phyloP scores from a whole-genome alignment of 805 yeast species.

The Ogataea neopini region DNA sequence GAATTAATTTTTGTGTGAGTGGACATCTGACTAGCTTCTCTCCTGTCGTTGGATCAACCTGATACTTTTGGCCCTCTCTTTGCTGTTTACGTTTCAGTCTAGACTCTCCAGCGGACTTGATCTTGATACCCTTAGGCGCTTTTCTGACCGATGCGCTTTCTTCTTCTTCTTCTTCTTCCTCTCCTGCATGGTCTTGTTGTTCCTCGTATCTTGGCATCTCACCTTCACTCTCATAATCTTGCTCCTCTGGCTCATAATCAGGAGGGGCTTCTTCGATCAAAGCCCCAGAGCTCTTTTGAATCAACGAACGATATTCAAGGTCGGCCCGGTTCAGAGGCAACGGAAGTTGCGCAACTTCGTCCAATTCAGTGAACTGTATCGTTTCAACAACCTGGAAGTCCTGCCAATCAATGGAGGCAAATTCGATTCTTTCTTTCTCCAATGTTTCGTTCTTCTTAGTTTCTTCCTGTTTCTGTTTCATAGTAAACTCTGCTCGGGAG shows the following conservation, averaged over 20 bases:
- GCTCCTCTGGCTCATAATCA: conserved; percentile 30
- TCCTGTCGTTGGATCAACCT: conserved; percentile 17
- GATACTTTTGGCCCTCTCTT: conserved; percentile 5
- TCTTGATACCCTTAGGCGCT: conserved; percentile 54
- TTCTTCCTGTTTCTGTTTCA: conserved; percentile 37
- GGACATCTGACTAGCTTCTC: conserved; percentile 65
- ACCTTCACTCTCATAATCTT: conserved; percentile 6
- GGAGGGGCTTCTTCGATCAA: conserved; percentile 43
- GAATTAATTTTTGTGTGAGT: conserved; percentile 68
- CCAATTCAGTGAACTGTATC: conserved; percentile 62
- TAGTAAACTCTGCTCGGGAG: conserved; percentile 55
- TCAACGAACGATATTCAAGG: conserved; percentile 60
- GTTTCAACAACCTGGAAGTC: conserved; percentile 74
- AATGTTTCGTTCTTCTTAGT: conserved; percentile 33
- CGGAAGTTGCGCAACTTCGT: conserved; percentile 55
- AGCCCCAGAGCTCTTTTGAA: conserved; percentile 44
- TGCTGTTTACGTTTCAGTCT: conserved; percentile 42
- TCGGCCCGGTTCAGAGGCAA: conserved; percentile 58
- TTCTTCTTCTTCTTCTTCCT: neutral
- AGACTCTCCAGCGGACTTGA: conserved; percentile 71
- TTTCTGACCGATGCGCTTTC: conserved; percentile 8
- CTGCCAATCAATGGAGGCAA: conserved; percentile 85
- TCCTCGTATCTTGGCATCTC: conserved; percentile 17
- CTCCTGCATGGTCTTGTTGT: no score
- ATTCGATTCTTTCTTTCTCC: conserved; percentile 48